Base-by-base conservation (phyloP, 768 basidiomycete species). In the Pholiota conissans region DNA sequence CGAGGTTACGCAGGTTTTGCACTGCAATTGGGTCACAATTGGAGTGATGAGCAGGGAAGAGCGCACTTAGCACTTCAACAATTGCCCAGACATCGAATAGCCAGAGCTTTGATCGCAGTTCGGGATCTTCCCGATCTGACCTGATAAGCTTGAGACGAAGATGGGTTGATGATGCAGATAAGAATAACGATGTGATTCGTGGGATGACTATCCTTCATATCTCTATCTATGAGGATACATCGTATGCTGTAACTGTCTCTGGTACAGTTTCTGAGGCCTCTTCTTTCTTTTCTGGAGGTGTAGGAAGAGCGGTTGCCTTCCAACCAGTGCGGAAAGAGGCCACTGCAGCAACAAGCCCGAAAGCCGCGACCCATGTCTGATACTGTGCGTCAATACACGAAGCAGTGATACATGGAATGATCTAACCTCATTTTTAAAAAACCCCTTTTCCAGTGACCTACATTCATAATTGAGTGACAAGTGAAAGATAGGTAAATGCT, bases 401-500 rank as follows among this genome's bases (percentile, higher is more conserved):
- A 14, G 32, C 30, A n/a, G 32, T 29, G 10, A 53, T 42, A 39
- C 24, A 13, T 29, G 28, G 3, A 22, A 26, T 40, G 49, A n/a
- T 68, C 82, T 46, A 62, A 89, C 88, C 42, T 87, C 83, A 64
- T 85, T 84, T 55, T 78, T 76, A 63, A 90, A 85, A 4, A 90
- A 65, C n/a, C 87, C 89, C 27, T 77, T 76, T 62, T 86, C 78
- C 50, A 86, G 61, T 8, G 90, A 91, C 87, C 90, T 91, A 49
- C 28, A 27, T 14, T n/a, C n/a, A 22, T 34, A 27, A 28, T n/a
- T 3, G 29, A 49, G n/a, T 56, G 13, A 47, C 35, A 52, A 29
- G 27, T 8, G 50, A 24, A 26, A 50, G 45, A 45, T 48, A 49
- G 39, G 3, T 22, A 20, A 13, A 5, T 45, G 42, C 42, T 24